Conservation (phyloP, 306 rosid species). For the Prunus mongolica region DNA sequence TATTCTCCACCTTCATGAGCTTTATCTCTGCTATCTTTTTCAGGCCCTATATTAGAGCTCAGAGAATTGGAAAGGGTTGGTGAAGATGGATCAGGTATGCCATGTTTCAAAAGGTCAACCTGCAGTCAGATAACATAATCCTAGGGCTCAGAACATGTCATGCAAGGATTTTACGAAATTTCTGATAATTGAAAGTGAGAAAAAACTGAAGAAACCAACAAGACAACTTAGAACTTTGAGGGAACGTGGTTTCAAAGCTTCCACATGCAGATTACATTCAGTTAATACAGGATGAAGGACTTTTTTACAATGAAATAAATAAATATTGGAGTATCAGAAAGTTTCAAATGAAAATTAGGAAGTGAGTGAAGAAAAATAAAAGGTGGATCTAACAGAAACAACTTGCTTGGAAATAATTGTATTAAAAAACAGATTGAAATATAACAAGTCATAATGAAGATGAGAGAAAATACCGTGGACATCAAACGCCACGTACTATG, state of each 20-base stretch:
- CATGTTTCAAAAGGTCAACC: slow-evolving; percentile 90
- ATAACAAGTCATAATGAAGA: not conserved
- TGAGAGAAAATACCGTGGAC: slow-evolving; percentile 52
- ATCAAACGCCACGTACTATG: slow-evolving; percentile 73
- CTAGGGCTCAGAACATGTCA: not conserved
- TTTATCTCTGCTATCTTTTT: slow-evolving; percentile 46
- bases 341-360: not conserved
- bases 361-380: not conserved
- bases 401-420: not conserved
- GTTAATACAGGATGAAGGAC: not conserved
- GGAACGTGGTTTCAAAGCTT: not conserved
- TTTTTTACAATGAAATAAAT: not conserved
- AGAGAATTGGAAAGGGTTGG: slow-evolving; percentile 46
- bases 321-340: not conserved
- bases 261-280: not conserved
- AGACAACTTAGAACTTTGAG: not conserved
- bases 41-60: slow-evolving; percentile 52
- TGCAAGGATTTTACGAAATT: not conserved
- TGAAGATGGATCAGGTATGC: slow-evolving; percentile 72
- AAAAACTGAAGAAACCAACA: not conserved
- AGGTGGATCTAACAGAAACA: not conserved
- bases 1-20: slow-evolving; percentile 46
- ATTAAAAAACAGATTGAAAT: not conserved
- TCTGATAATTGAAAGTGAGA: not conserved
- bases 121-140: slow-evolving; percentile 25